Conservation (phyloP, 192 early-diverging fungal genomes). For the Entophlyctis luteolus region DNA sequence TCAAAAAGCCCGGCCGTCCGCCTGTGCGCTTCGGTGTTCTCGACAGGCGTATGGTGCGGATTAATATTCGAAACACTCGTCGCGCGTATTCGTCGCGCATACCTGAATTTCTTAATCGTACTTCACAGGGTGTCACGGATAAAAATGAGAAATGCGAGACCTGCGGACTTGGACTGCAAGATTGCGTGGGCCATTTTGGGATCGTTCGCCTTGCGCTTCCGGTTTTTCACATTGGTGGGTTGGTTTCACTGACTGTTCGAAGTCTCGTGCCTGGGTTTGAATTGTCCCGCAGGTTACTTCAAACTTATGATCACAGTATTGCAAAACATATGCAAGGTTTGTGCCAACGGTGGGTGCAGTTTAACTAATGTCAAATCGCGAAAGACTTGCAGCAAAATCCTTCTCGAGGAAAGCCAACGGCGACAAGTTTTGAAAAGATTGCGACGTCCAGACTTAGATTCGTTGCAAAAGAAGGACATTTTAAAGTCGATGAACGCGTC, state of each 20-base stretch:
- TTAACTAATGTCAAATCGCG: neutral
- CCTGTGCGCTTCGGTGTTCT: conserved; percentile 85
- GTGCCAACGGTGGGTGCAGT: neutral
- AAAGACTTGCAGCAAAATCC: conserved; percentile 79
- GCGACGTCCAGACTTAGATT: conserved; percentile 75
- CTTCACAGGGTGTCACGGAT: conserved; percentile 70
- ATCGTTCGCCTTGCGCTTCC: conserved; percentile 87
- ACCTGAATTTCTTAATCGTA: no score
- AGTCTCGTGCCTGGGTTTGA: neutral
- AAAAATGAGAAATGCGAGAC: conserved; percentile 85
- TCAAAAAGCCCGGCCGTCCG: conserved; percentile 67
- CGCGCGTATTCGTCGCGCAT: no score
- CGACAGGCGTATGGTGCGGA: conserved; percentile 74
- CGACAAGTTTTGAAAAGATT: conserved; percentile 67
- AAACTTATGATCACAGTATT: conserved; percentile 80
- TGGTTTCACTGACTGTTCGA: neutral
- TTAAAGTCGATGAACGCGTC: conserved; percentile 77
- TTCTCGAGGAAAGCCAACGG: conserved; percentile 77
- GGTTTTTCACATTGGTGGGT: conserved; percentile 91
- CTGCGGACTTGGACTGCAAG: conserved; percentile 76
- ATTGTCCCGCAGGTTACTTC: conserved; percentile 61
- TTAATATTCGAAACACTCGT: neutral
- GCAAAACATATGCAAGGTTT: conserved; percentile 95
- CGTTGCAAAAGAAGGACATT: conserved; percentile 68
- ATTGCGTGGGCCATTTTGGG: conserved; percentile 97